Evolutionary conservation across 495 filamentous ascomycete genomes (phyloP).

Genomic region (Bathelium albidoporum): DNA sequence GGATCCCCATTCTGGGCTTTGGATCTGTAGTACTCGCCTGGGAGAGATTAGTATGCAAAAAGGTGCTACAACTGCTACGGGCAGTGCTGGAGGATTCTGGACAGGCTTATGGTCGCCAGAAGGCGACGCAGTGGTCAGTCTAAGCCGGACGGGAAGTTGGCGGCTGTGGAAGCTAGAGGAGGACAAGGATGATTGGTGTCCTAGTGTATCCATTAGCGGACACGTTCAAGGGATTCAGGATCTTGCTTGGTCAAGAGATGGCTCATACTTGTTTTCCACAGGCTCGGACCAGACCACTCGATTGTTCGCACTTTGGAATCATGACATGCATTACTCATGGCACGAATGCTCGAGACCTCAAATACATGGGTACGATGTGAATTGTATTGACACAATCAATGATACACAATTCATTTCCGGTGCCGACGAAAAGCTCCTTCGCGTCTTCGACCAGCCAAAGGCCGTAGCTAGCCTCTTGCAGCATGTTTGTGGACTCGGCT

Average conservation of each 20-base stretch:
- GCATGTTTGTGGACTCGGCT: conserved; percentile 52
- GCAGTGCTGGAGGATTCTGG: conserved; percentile 93
- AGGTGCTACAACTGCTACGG: conserved; percentile 88
- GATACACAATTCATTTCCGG: conserved; percentile 73
- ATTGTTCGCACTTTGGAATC: conserved; percentile 75
- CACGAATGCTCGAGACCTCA: conserved; percentile 94
- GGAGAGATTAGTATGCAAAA: conserved; percentile 91
- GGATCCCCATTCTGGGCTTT: conserved; percentile 73
- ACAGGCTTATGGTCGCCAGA: conserved; percentile 84
- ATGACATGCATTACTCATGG: conserved; percentile 52
- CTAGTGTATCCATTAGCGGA: conserved; percentile 67
- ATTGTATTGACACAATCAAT: conserved; percentile 73
- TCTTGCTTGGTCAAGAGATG: conserved; percentile 72
- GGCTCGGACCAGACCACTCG: conserved; percentile 92
- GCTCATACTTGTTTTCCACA: conserved; percentile 78
- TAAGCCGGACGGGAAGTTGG: conserved; percentile 91
- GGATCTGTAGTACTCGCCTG: conserved; percentile 72
- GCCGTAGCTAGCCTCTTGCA: conserved; percentile 65
- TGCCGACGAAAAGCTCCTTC: conserved; percentile 94
- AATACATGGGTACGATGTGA: conserved; percentile 96
- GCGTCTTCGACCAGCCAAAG: conserved; percentile 87
- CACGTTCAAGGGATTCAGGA: conserved; percentile 72
- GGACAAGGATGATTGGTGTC: conserved; percentile 57
- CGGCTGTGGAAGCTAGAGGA: conserved; percentile 58
- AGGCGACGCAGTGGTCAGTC: conserved; percentile 60